Conservation (phyloP, 495 filamentous ascomycete species). For the Penicillium cinerascens region DNA sequence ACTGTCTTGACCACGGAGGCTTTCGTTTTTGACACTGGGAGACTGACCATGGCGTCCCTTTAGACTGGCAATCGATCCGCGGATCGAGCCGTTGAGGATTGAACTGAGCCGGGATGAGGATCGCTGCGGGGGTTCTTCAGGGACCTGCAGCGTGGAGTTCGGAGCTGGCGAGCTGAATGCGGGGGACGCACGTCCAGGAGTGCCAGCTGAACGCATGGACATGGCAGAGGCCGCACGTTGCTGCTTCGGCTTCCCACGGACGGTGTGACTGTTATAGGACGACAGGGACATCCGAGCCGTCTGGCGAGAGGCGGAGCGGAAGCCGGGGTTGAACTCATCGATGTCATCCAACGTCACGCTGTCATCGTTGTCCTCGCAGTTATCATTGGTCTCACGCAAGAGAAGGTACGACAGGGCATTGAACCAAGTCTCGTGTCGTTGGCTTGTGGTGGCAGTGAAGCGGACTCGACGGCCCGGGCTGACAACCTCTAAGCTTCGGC, state of each 20-base stretch:
- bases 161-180: constrained; percentile 41
- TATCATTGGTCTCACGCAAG: constrained; percentile 62
- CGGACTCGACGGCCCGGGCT: constrained; percentile 85
- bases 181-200: constrained; percentile 41
- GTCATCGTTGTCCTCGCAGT: constrained; percentile 55
- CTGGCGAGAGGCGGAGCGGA: constrained; percentile 52
- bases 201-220: constrained; percentile 43
- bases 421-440: constrained; percentile 97
- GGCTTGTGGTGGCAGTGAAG: constrained; percentile 89
- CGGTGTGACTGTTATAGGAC: constrained; percentile 74
- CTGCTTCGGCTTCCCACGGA: constrained; percentile 53
- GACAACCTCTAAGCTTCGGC: constrained; percentile 85
- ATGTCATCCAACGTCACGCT: constrained; percentile 72
- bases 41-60: constrained; percentile 37
- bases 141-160: constrained; percentile 40
- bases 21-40: constrained; percentile 63
- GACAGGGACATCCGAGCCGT: constrained; percentile 67
- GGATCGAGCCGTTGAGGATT: constrained; percentile 43
- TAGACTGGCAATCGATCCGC: constrained; percentile 42
- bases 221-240: constrained; percentile 43
- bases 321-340: constrained; percentile 81
- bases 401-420: constrained; percentile 94
- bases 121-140: constrained; percentile 33
- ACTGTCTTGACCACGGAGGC: constrained; percentile 64
- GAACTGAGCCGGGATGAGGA: constrained; percentile 45